Conservation (phyloP, 371 early-diverging fungal species). For the Mortierella polycephala region DNA sequence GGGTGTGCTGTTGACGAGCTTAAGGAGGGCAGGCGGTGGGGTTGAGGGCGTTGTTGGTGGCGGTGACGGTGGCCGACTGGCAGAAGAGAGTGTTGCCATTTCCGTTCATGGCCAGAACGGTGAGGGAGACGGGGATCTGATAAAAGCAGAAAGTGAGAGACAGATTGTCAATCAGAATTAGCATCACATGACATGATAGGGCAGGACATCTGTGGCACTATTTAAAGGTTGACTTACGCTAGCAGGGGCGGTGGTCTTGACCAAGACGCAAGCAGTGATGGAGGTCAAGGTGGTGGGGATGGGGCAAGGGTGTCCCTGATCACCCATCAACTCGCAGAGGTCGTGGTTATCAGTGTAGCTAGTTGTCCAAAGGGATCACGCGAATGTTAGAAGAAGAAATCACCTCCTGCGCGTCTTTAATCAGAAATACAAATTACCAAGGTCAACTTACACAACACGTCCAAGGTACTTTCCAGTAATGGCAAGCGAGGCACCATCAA, state of each 20-base stretch:
- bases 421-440: no score
- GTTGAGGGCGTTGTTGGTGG: constrained; percentile 16
- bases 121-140: constrained; percentile 24
- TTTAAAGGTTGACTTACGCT: constrained; percentile 10
- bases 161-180: neutral
- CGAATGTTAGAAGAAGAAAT: no score
- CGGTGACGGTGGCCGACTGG: constrained; percentile 43
- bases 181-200: no score
- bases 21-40: constrained; percentile 4
- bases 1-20: no score
- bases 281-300: constrained; percentile 30
- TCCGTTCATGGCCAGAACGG: constrained; percentile 37
- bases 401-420: no score
- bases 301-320: constrained; percentile 24
- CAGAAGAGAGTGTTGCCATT: constrained; percentile 33
- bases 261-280: constrained; percentile 30
- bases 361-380: no score
- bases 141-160: neutral
- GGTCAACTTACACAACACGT: constrained; percentile 1
- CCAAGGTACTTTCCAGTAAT: constrained; percentile 18
- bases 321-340: constrained; percentile 14
- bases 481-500: constrained; percentile 3
- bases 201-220: neutral
- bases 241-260: constrained; percentile 31
- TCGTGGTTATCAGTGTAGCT: constrained; percentile 31